Evolutionary conservation across 805 yeast genomes (phyloP).

Genomic region (Kodamaea neixiangensis): DNA sequence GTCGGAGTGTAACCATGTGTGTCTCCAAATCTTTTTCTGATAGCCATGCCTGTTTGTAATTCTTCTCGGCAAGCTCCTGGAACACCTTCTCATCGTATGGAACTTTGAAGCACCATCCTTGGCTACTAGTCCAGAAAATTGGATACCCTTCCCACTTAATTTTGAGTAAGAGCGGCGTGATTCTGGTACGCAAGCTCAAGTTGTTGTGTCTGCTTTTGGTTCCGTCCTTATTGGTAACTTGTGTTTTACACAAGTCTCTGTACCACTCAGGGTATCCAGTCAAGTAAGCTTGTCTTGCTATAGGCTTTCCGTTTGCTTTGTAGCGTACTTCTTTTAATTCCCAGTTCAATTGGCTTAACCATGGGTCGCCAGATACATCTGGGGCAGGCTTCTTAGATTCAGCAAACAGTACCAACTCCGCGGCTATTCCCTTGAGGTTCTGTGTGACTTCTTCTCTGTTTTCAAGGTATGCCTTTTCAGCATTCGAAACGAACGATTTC

Average conservation of each 20-base stretch:
- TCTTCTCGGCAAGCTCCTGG: constrained; percentile 35
- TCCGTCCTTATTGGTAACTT: constrained; percentile 31
- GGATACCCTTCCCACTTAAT: constrained; percentile 87
- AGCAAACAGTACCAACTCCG: constrained; percentile 49
- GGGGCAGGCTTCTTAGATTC: constrained; percentile 31
- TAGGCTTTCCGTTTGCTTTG: constrained; percentile 69
- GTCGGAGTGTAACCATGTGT: constrained; percentile 6
- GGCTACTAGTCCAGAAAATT: constrained; percentile 70
- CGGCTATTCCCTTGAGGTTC: constrained; percentile 60
- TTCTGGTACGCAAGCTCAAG: constrained; percentile 70
- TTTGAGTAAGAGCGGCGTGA: constrained; percentile 73
- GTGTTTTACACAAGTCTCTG: constrained; percentile 50
- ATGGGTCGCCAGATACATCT: constrained; percentile 57
- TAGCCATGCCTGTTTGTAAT: constrained; percentile 37
- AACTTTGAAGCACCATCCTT: constrained; percentile 90
- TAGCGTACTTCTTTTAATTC: constrained; percentile 56
- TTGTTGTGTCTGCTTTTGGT: constrained; percentile 43
- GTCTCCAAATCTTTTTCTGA: constrained; percentile 29
- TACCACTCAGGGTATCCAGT: constrained; percentile 98
- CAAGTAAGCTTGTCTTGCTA: constrained; percentile 67
- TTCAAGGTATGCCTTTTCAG: constrained; percentile 68
- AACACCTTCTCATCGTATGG: constrained; percentile 35
- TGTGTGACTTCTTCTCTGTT: constrained; percentile 57
- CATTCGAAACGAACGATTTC: constrained; percentile 65
- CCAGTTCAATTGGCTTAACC: constrained; percentile 94